phyloP scores from a whole-genome alignment of 176 grass and related monocot species.

The Avena sativa region DNA sequence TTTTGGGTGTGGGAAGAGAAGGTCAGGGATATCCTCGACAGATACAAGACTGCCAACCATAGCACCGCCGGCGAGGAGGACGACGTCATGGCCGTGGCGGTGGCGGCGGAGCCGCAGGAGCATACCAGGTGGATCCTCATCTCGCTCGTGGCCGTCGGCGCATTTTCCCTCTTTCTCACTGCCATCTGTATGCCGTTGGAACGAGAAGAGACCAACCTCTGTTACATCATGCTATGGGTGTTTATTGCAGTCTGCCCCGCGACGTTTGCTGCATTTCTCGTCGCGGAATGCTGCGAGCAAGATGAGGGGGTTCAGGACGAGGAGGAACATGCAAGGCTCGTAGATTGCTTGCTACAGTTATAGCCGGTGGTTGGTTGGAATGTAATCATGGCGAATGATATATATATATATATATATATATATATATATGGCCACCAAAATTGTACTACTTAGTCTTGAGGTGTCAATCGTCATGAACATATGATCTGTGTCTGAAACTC shows the following conservation, averaged over 20 bases:
- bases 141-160: background rate
- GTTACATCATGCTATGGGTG: background rate
- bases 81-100: background rate
- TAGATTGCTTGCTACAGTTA: too few relatives aligned
- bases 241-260: background rate
- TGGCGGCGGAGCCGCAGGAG: background rate
- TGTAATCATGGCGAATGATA: too few relatives aligned
- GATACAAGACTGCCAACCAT: background rate
- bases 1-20: background rate
- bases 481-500: conserved; percentile 10
- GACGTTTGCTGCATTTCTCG: background rate
- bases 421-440: too few relatives aligned
- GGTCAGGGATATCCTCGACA: background rate
- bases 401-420: too few relatives aligned
- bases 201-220: background rate
- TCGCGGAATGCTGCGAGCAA: background rate
- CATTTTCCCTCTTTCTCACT: background rate
- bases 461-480: background rate
- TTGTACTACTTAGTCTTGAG: too few relatives aligned
- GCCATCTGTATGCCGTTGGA: background rate
- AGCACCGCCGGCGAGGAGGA: background rate
- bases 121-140: background rate
- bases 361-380: too few relatives aligned
- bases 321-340: background rate
- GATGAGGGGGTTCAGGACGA: background rate